These are phyloP conservation scores for Ettlia oleoabundans DNA, from an alignment of 139 green algal species.

Conservation along the genomic window DNA sequence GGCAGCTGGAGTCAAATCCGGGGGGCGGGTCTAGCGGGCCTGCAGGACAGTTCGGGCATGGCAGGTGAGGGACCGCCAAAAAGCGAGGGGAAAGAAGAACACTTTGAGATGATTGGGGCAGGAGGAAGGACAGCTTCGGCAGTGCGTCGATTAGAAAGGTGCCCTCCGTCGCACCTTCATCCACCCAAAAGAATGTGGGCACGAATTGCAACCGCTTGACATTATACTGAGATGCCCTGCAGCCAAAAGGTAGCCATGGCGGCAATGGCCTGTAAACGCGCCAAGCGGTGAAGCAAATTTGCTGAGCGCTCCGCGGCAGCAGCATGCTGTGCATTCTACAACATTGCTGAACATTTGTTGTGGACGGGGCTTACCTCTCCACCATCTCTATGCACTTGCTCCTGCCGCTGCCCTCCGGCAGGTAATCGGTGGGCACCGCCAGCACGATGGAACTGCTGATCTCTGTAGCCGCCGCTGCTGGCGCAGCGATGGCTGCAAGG, in stretches of 20 bases:
- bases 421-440: constrained; percentile 30
- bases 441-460: constrained; percentile 26
- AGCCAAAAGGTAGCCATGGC: no score
- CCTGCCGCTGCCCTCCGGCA: not conserved
- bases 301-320: no score
- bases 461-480: not conserved
- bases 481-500: not conserved
- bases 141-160: not conserved
- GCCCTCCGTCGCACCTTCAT: not conserved
- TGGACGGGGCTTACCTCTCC: not conserved
- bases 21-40: constrained; percentile 14
- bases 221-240: constrained; percentile 2
- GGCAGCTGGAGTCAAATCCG: constrained; percentile 29
- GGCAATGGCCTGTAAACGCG: no score
- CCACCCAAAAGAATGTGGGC: constrained; percentile 45
- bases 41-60: no score
- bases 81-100: no score
- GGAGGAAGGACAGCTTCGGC: not conserved
- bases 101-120: no score
- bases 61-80: no score
- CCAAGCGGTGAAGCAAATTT: not conserved
- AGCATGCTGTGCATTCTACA: not conserved
- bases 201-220: constrained; percentile 38
- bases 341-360: no score
- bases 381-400: constrained; percentile 36